Evolutionary conservation across 768 basidiomycete genomes (phyloP).

Genomic region (Suillus weaverae): DNA sequence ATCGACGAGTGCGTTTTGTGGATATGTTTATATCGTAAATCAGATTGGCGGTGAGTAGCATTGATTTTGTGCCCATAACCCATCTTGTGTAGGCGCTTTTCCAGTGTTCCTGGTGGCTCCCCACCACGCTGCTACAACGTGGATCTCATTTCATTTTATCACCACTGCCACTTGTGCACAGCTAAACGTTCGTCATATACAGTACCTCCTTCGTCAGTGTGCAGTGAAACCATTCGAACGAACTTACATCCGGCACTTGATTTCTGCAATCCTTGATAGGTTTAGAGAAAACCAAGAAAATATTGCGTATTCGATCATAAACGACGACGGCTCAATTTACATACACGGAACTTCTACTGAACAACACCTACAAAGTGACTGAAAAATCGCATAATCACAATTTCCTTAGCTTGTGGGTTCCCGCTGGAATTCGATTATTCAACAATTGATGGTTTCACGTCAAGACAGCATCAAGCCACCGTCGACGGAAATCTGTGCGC

Average conservation of each 20-base stretch:
- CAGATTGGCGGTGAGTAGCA: background rate
- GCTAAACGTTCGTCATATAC: background rate
- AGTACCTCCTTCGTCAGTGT: background rate
- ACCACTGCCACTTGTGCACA: background rate
- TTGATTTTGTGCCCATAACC: background rate
- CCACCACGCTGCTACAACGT: background rate
- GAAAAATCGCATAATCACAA: background rate
- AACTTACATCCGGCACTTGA: background rate
- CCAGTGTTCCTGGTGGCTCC: background rate
- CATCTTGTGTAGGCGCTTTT: background rate
- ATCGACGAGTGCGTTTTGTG: background rate
- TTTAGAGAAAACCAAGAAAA: background rate
- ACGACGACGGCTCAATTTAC: background rate
- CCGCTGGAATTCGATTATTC: background rate
- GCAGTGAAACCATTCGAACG: background rate
- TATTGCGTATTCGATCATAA: background rate
- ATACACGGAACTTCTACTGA: background rate
- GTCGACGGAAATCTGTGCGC: conserved; percentile 10
- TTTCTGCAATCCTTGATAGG: background rate
- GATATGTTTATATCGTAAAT: background rate
- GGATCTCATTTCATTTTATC: background rate
- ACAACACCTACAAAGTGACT: background rate
- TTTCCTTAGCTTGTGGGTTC: background rate
- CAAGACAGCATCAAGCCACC: conserved; percentile 15
- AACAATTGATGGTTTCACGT: background rate